Conservation (phyloP, 768 basidiomycete genomes). For the Chlorophyllum brunneum region DNA sequence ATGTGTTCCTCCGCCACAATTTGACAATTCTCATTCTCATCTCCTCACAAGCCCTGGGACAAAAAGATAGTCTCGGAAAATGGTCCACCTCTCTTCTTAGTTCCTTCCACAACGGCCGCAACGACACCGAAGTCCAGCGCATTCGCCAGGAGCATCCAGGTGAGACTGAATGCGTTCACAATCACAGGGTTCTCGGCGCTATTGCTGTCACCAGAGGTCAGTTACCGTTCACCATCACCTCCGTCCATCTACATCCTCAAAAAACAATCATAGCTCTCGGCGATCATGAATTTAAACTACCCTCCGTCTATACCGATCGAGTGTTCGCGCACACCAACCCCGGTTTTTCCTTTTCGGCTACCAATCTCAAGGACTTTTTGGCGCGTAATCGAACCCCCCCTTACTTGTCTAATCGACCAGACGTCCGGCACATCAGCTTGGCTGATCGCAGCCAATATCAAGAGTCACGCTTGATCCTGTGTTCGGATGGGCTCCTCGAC, state of each 20-base stretch:
- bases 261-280: constrained; percentile 39
- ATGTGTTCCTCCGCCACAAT: not conserved
- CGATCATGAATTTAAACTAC: constrained; percentile 52
- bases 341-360: constrained; percentile 30
- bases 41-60: constrained; percentile 35
- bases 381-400: constrained; percentile 48
- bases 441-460: constrained; percentile 18
- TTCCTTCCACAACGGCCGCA: constrained; percentile 46
- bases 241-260: not conserved
- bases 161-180: constrained; percentile 37
- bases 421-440: constrained; percentile 38
- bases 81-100: constrained; percentile 41
- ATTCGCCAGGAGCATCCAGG: constrained; percentile 44
- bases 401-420: constrained; percentile 43
- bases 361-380: constrained; percentile 37
- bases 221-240: constrained; percentile 8
- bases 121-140: constrained; percentile 35
- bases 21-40: not conserved
- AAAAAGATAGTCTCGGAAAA: constrained; percentile 24
- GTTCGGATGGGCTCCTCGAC: constrained; percentile 50
- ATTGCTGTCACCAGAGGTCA: constrained; percentile 55
- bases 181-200: constrained; percentile 47
- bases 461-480: constrained; percentile 34
- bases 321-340: constrained; percentile 40
- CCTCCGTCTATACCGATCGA: constrained; percentile 39